phyloP scores from a whole-genome alignment of 169 alveolate genomes.

The Cryptosporidium muris region DNA sequence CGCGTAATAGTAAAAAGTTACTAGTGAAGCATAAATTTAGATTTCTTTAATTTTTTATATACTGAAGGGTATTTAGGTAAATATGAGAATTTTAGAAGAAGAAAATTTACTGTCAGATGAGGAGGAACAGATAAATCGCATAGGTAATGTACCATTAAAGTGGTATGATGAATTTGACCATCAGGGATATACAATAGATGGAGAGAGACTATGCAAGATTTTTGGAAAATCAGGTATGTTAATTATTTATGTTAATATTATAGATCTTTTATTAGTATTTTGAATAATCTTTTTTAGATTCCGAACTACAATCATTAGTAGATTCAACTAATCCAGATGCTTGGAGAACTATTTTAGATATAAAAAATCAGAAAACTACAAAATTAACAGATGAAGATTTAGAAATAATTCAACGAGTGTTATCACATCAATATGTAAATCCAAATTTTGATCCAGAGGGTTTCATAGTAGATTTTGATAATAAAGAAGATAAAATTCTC shows the following conservation, averaged over 20 bases:
- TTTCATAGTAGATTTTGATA: conserved; percentile 75
- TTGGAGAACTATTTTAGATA: conserved; percentile 92
- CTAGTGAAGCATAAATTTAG: no score
- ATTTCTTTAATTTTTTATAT: no score
- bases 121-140: conserved; percentile 74
- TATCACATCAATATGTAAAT: conserved; percentile 80
- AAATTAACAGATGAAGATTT: conserved; percentile 88
- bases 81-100: conserved; percentile 32
- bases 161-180: conserved; percentile 89
- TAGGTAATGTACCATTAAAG: conserved; percentile 87
- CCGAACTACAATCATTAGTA: conserved; percentile 80
- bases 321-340: conserved; percentile 89
- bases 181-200: conserved; percentile 87
- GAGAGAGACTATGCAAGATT: conserved; percentile 81
- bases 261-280: conserved; percentile 5
- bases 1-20: background rate
- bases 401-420: conserved; percentile 80
- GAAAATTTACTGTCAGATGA: conserved; percentile 72
- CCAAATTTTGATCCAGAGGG: conserved; percentile 80
- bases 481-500: conserved; percentile 78
- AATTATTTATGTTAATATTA: conserved; percentile 7
- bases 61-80: no score
- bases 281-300: conserved; percentile 38
- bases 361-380: conserved; percentile 85
- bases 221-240: conserved; percentile 78